These are phyloP conservation scores for Epicoccum nigrum DNA, from an alignment of 2,329 filamentous ascomycete genomes.

Conservation along the genomic window DNA sequence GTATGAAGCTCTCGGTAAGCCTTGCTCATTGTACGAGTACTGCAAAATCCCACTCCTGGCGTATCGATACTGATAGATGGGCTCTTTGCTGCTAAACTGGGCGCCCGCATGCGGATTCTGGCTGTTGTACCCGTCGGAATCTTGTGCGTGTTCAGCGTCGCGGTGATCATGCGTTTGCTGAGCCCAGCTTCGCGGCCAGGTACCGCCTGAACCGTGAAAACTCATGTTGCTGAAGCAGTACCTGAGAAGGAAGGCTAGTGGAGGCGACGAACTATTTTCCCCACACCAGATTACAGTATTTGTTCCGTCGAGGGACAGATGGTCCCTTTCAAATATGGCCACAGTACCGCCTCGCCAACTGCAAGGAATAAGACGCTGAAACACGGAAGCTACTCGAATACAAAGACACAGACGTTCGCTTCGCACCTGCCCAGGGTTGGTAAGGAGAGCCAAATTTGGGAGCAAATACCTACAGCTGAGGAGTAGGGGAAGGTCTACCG, in stretches of 20 bases:
- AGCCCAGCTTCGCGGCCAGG: constrained; percentile 1
- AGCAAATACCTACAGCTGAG: not conserved
- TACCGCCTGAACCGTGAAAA: not conserved
- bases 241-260: not conserved
- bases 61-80: not conserved
- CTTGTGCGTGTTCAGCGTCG: not conserved
- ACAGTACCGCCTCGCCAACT: not conserved
- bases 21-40: not conserved
- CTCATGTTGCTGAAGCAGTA: constrained; percentile 2
- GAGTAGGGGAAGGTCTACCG: not conserved
- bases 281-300: not conserved
- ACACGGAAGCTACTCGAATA: not conserved
- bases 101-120: not conserved
- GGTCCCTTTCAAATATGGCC: constrained; percentile 4
- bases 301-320: not conserved
- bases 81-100: not conserved
- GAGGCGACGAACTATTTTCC: not conserved
- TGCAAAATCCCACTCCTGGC: not conserved
- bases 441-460: not conserved
- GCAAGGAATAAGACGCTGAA: constrained; percentile 1
- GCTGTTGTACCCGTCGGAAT: not conserved
- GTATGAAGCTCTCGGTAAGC: not conserved
- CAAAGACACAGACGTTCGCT: not conserved
- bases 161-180: constrained; percentile 1
- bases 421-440: not conserved